Conservation (phyloP, 208 protist genomes). For the Endotrypanum monterogeii region DNA sequence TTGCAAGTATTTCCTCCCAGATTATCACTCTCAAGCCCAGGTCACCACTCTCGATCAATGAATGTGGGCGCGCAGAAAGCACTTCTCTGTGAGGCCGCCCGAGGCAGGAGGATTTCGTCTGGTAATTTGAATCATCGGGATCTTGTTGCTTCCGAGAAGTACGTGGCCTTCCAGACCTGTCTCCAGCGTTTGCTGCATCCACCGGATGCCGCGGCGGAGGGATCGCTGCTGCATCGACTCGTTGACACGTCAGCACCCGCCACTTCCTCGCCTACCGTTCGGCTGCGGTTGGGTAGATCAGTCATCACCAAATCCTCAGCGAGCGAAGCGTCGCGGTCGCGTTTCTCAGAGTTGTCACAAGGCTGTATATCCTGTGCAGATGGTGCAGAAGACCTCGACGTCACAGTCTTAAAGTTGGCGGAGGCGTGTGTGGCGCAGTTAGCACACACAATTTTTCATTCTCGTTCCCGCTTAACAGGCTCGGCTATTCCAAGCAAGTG, state of each 20-base stretch:
- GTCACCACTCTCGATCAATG: neutral
- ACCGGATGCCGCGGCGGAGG: neutral
- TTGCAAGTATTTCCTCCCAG: neutral
- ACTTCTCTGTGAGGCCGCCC: neutral
- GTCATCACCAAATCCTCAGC: neutral
- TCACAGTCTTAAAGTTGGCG: neutral
- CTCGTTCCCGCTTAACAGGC: neutral
- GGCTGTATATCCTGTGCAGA: neutral
- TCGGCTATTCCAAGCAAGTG: neutral
- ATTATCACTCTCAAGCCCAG: neutral
- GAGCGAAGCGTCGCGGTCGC: neutral
- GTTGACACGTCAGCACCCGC: neutral
- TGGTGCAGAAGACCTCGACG: neutral
- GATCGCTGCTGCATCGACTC: neutral
- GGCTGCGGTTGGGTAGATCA: neutral
- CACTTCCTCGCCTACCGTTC: neutral
- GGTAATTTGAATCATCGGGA: neutral
- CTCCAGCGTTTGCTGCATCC: neutral
- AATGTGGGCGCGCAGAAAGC: neutral
- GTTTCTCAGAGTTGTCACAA: neutral
- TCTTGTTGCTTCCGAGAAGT: conserved; percentile 1
- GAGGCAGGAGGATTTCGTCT: neutral
- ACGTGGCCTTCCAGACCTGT: neutral
- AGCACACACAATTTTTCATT: neutral
- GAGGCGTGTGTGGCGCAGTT: conserved; percentile 7